Percentiles rank a stretch among this genome's conserved stretches.
phyloP scores from a whole-genome alignment of 352 stramenopile genomes.

The Phytophthora cactorum region DNA sequence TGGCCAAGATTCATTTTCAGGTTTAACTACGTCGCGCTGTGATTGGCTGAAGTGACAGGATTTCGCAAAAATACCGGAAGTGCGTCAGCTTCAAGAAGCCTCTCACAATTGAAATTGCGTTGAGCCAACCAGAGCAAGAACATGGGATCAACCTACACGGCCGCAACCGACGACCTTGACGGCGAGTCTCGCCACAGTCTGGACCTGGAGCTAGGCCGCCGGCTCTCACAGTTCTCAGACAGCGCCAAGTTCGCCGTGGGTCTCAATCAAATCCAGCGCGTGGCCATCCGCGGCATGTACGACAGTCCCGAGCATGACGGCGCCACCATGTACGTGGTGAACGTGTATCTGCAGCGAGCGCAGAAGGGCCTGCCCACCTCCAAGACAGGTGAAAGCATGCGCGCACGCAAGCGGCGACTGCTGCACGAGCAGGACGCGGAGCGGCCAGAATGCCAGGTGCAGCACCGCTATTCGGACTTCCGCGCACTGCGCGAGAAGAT shows the following conservation, averaged over 20 bases:
- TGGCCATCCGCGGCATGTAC: conserved; percentile 48
- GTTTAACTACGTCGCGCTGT: not conserved
- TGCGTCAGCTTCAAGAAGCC: not conserved
- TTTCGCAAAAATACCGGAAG: not conserved
- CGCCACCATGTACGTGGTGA: conserved; percentile 58
- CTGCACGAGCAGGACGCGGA: conserved; percentile 25
- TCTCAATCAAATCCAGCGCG: conserved; percentile 67
- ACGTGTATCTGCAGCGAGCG: conserved; percentile 46
- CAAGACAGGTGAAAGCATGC: conserved; percentile 23
- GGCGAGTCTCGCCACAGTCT: conserved; percentile 19
- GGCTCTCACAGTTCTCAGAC: conserved; percentile 58
- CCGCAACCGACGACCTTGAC: not conserved
- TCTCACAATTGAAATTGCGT: conserved; percentile 18
- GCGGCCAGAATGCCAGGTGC: conserved; percentile 45
- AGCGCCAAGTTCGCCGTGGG: conserved; percentile 52
- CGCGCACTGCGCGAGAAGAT: conserved; percentile 46
- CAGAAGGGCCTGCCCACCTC: conserved; percentile 56
- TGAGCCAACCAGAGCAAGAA: not conserved
- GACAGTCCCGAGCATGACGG: conserved; percentile 44
- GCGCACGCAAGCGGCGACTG: conserved; percentile 25
- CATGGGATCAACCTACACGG: not conserved
- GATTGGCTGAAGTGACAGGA: conserved; percentile 4
- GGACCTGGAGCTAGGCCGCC: conserved; percentile 25
- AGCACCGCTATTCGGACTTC: conserved; percentile 67
- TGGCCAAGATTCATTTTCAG: not conserved